Base-by-base conservation (phyloP, 2,329 filamentous ascomycete species). In the Fusarium setosum region DNA sequence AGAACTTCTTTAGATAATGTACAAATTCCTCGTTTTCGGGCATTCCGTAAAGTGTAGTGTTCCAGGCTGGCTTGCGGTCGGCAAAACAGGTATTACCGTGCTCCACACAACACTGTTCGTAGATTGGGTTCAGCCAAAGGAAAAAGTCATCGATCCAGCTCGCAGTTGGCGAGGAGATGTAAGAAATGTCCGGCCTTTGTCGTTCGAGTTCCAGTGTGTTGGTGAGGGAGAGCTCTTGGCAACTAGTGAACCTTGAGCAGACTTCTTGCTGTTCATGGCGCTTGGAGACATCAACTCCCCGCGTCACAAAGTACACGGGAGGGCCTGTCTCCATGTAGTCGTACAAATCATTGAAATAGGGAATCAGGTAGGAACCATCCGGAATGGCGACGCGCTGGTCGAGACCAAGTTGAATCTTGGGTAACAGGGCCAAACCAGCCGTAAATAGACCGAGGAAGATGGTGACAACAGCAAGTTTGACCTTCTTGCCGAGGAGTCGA, bases 111-210 rank as follows among this genome's bases (percentile, higher is more conserved):
- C 86, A 90, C 48, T 85, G 81, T 41, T 94, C 91, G 20, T 81
- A 79, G 40, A 93, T 86, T 0, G 96, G 96, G 70, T 98, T 97
- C n/a, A 98, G 82, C 95, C 96, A 99, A 60, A 93, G 86, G 79
- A 98, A 93, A 80, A 93, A 98, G 75, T 99, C 96, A 68, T 99
- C 96, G 17, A 99, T 87, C 96, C 96, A 99, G 76, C 92, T 97
- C 4, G 96, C 96, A 1, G 95, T 90, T 0, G 94, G 92, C 10
- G 94, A 90, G 7, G 93, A 87, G 68, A 99, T 93, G 76, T 94
- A 98, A 1, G 94, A 97, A 2, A 95, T 84, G 7, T 96, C 88
- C 0, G 94, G 86, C 34, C 96, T 88, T 80, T 97, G 98, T 11
- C 96, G 89, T 80, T 99, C 96, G 69, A 96, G 92, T 75, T 99